Evolutionary conservation across 768 basidiomycete genomes (phyloP).

Genomic region (Xerocomellus dryophilus): DNA sequence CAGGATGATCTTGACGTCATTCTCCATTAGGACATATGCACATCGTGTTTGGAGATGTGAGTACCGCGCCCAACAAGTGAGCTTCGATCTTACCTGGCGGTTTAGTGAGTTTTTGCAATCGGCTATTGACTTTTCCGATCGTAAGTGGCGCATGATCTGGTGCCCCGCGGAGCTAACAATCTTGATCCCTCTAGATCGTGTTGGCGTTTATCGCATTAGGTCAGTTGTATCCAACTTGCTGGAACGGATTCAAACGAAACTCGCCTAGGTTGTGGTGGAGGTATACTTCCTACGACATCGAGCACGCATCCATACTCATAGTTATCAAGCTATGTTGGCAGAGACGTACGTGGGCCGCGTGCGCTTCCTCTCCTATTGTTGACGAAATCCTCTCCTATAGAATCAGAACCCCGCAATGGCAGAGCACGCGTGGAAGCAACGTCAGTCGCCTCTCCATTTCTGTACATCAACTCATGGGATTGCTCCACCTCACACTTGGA

Average conservation of each 20-base stretch:
- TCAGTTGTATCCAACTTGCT: slow-evolving; percentile 2
- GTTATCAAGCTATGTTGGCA: slow-evolving; percentile 27
- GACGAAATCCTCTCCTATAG: slow-evolving; percentile 8
- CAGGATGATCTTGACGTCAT: background rate
- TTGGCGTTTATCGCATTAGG: slow-evolving; percentile 31
- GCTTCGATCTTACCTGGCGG: background rate
- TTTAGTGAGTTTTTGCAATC: slow-evolving; percentile 34
- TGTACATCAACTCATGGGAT: background rate
- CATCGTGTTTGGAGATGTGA: slow-evolving; percentile 38
- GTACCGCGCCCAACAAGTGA: slow-evolving; percentile 3
- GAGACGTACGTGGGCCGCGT: slow-evolving; percentile 26
- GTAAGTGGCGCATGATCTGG: slow-evolving; percentile 19
- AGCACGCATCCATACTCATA: background rate
- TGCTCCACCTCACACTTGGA: background rate
- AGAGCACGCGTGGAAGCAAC: slow-evolving; percentile 31
- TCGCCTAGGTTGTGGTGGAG: slow-evolving; percentile 28
- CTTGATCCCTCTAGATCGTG: slow-evolving; percentile 15
- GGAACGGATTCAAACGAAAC: background rate
- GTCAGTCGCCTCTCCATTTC: slow-evolving; percentile 16
- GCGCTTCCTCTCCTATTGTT: background rate
- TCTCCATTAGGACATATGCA: slow-evolving; percentile 31
- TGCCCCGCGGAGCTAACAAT: background rate
- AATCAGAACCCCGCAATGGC: slow-evolving; percentile 32
- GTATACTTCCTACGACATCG: slow-evolving; percentile 13
- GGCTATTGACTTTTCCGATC: slow-evolving; percentile 31